Evolutionary conservation across 164 flowering plant species (phyloP), one percentile per base, ranked within the genome.

Genomic region (Sextonia rubra): DNA sequence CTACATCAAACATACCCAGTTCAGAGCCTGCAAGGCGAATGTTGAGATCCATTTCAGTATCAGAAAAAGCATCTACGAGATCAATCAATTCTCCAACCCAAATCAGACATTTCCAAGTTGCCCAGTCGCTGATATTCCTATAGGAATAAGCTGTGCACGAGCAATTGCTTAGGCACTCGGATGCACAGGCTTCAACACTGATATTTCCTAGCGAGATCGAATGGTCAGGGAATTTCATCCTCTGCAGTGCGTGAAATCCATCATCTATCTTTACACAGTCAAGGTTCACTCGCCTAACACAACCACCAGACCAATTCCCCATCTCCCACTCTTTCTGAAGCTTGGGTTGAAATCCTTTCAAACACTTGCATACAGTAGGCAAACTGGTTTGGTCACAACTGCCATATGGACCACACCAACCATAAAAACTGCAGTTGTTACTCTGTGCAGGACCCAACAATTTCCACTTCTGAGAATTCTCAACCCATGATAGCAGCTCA

Each of bases 301-400:
- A 83, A 20, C 84, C 84, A 22, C 26, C 47, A 0, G 78, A 61
- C 83, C 81, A 79, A 26, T 80, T 73, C 20, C 63, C 37, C 1
- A 25, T 32, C 12, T 64, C 49, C 83, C 84, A 86, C 23, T 78
- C 65, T 12, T 63, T 32, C 4, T 68, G 69, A 8, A 23, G 52
- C 61, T 71, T 81, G 0, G 87, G 87, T 29, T 8, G 52, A 72
- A 80, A 86, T 18, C 86, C 85, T 9, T 75, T n/a, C 69, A 86
- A 71, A 64, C 87, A 86, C 47, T 56, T 68, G 30, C 87, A 84
- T 0, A 24, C 47, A 0, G 85, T 76, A 4, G 8, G 37, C 3
- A 81, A 70, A 2, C 68, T 52, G 24, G 62, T 63, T 2, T 61
- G 62, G 66, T 72, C 32, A 48, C 89, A 86, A 30, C 27, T 63